Evolutionary conservation across 2,329 filamentous ascomycete genomes (phyloP), one percentile per base, ranked within the genome.

Genomic region (Fusarium camptoceras): DNA sequence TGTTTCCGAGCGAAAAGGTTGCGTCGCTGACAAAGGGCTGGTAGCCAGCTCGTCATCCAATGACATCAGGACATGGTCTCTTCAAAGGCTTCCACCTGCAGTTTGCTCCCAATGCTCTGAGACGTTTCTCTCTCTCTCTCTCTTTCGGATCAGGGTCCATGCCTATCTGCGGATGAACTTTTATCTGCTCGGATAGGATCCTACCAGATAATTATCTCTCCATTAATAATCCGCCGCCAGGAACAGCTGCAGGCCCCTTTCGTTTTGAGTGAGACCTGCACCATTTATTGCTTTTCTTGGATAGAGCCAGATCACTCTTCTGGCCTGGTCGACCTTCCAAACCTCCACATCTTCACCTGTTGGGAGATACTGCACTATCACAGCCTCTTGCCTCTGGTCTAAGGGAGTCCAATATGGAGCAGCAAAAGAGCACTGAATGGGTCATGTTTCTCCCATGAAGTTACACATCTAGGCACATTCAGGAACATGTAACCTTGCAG

Each of bases 261-360:
- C 66, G 59, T 56, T 62, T 66, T 58, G 60, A 22, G 71, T 71
- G 64, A 74, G 69, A 73, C 72, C 70, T 74, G 64, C 70, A 59
- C 48, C 42, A n/a, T 28, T n/a, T 14, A 48, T 73, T 70, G 54
- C 70, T 66, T 64, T 70, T 70, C 56, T 27, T 55, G 27, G 27
- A 44, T 64, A 63, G 44, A 34, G 49, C 42, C 68, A 68, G 43
- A 73, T 68, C 48, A 41, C 53, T 58, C 16, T 43, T 51, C 55
- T 48, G 57, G 51, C 56, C 64, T 64, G 46, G 49, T 25, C 22
- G 51, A 55, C 22, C 41, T 53, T 59, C 31, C 27, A 25, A 22
- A 22, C 54, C 56, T 56, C 71, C 71, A 71, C 71, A 71, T 72
- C 66, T 72, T 73, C 66, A 73, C 55, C 54, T 66, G 14, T 11